Evolutionary conservation across 495 filamentous ascomycete species (phyloP).

Genomic region (Penicillium paradoxum): DNA sequence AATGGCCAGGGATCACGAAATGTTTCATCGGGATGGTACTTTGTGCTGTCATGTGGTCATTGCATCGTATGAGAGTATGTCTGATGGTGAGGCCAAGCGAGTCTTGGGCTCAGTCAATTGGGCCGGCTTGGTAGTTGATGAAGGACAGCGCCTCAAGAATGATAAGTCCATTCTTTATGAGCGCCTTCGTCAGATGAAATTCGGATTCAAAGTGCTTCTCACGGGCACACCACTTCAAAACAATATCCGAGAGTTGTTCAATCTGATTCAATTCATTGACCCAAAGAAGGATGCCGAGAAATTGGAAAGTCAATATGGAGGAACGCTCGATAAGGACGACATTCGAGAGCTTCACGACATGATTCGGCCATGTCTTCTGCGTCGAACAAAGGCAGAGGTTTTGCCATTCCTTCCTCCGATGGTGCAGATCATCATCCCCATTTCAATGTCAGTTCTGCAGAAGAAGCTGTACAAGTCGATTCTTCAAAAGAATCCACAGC

Average conservation of each 20-base stretch:
- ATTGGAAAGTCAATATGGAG: constrained; percentile 69
- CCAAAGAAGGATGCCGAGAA: constrained; percentile 58
- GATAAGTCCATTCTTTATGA: constrained; percentile 78
- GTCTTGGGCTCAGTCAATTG: constrained; percentile 68
- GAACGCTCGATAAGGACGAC: constrained; percentile 70
- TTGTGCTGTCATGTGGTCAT: constrained; percentile 88
- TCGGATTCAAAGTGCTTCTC: constrained; percentile 75
- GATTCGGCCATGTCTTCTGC: constrained; percentile 76
- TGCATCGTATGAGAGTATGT: constrained; percentile 86
- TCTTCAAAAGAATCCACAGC: constrained; percentile 75
- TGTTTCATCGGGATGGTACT: constrained; percentile 62
- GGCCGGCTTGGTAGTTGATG: constrained; percentile 88
- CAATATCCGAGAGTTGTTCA: constrained; percentile 90
- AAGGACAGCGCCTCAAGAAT: constrained; percentile 95
- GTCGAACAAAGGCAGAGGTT: constrained; percentile 85
- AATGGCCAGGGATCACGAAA: constrained; percentile 69
- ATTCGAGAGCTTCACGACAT: constrained; percentile 73
- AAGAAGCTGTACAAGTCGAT: constrained; percentile 95
- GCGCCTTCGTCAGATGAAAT: constrained; percentile 63
- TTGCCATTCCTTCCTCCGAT: constrained; percentile 86
- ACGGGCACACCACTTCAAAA: constrained; percentile 94
- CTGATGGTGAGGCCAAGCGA: constrained; percentile 56
- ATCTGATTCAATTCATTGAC: constrained; percentile 90
- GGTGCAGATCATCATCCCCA: constrained; percentile 89
- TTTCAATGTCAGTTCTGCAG: constrained; percentile 87